These are phyloP conservation scores for Gossypium rotundifolium DNA, from an alignment of 345 rosid species.

Conservation along the genomic window DNA sequence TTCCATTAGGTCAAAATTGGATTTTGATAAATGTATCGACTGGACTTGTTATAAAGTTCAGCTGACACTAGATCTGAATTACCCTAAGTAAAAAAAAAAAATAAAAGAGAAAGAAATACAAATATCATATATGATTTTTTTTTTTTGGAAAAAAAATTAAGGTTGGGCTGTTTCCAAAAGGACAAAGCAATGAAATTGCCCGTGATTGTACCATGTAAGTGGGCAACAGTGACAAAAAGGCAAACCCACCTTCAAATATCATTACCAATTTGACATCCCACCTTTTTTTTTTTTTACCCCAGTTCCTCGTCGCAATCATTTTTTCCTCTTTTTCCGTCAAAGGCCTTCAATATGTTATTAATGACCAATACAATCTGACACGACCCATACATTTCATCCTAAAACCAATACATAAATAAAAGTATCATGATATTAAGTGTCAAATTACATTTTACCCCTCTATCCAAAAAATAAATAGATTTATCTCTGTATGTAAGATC, in stretches of 20 bases:
- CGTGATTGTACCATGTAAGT: conserved; percentile 24
- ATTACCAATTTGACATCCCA: conserved; percentile 10
- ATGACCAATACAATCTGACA: too few species aligned
- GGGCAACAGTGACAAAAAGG: conserved; percentile 12
- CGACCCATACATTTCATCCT: too few species aligned
- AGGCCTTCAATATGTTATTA: too few species aligned
- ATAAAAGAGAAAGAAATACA: neutral
- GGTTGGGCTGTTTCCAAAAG: conserved; percentile 26
- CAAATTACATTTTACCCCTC: too few species aligned
- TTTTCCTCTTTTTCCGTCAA: neutral
- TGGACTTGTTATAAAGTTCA: too few species aligned
- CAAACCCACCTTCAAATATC: conserved; percentile 21
- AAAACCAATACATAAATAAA: too few species aligned
- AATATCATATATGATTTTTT: neutral
- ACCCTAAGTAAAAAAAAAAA: too few species aligned
- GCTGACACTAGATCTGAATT: too few species aligned
- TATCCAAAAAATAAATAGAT: too few species aligned
- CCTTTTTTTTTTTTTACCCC: neutral
- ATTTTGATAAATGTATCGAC: too few species aligned
- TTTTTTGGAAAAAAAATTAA: rapidly evolving
- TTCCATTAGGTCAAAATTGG: too few species aligned
- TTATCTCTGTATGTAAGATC: rapidly evolving
- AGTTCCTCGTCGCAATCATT: conserved; percentile 4
- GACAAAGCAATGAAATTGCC: conserved; percentile 33
- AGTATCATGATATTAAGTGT: too few species aligned